phyloP scores from a whole-genome alignment of 768 basidiomycete genomes.

The Auricularia sp. region DNA sequence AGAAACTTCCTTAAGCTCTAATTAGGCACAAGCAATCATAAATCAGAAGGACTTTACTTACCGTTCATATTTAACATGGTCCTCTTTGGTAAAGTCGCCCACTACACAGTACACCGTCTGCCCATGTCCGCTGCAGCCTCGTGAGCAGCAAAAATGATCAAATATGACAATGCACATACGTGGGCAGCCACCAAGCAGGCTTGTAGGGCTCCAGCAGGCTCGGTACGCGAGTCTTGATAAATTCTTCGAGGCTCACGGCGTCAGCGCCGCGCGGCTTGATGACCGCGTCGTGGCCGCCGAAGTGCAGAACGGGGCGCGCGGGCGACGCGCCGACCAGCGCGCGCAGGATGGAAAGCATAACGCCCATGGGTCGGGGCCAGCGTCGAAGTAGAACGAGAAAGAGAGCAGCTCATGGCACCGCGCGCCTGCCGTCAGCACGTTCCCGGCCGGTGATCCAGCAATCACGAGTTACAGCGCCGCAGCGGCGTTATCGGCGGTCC shows the following conservation, averaged over 20 bases:
- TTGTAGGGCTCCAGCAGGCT: conserved; percentile 4
- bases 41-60: conserved; percentile 8
- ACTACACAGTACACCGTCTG: conserved; percentile 28
- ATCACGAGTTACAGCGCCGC: no score
- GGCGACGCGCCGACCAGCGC: background rate
- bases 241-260: background rate
- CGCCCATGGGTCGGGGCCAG: background rate
- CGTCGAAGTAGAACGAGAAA: no score
- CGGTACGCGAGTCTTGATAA: background rate
- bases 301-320: background rate
- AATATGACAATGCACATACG: conserved; percentile 11
- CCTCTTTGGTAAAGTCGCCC: conserved; percentile 26
- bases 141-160: background rate
- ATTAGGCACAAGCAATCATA: conserved; percentile 5
- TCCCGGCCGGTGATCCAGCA: no score
- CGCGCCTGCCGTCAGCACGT: no score
- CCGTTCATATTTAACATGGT: conserved; percentile 26
- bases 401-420: background rate
- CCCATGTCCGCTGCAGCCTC: conserved; percentile 21
- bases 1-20: conserved; percentile 21
- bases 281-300: background rate
- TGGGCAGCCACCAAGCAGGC: conserved; percentile 25
- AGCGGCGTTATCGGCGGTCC: no score
- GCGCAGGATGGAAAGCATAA: background rate
- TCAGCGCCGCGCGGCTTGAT: background rate